phyloP scores from a whole-genome alignment of 257 asterid genomes.

The Perilla frutescens region DNA sequence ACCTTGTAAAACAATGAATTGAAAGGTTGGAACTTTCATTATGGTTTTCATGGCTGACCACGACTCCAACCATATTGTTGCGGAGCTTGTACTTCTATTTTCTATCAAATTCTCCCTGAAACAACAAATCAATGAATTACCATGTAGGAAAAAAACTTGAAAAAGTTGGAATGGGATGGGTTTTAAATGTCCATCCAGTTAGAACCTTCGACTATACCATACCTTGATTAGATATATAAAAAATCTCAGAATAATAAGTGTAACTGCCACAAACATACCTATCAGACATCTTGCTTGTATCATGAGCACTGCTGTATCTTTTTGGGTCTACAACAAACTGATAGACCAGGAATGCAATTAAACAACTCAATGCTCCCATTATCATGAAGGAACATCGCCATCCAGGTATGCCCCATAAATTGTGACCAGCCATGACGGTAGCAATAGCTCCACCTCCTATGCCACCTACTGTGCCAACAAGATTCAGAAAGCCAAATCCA shows the following conservation, averaged over 20 bases:
- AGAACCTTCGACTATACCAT: not conserved
- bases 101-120: conserved; percentile 73
- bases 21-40: conserved; percentile 84
- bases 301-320: conserved; percentile 40
- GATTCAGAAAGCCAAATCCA: conserved; percentile 87
- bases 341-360: conserved; percentile 78
- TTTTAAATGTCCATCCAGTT: not conserved
- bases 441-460: conserved; percentile 99
- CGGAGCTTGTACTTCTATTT: conserved; percentile 47
- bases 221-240: not conserved
- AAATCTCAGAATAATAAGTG: not conserved
- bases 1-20: conserved; percentile 92
- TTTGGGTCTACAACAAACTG: conserved; percentile 85
- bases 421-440: conserved; percentile 90
- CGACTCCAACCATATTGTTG: conserved; percentile 77
- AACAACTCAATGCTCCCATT: conserved; percentile 80
- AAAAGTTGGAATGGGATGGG: not conserved
- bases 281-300: conserved; percentile 46
- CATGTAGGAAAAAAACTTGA: not conserved
- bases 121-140: conserved; percentile 24
- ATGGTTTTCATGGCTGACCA: conserved; percentile 88
- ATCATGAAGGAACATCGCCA: conserved; percentile 85
- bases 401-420: conserved; percentile 85
- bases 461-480: conserved; percentile 90
- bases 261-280: conserved; percentile 50